Evolutionary conservation across 208 protist species (phyloP).

Genomic region (Tritrichomonas musculus): DNA sequence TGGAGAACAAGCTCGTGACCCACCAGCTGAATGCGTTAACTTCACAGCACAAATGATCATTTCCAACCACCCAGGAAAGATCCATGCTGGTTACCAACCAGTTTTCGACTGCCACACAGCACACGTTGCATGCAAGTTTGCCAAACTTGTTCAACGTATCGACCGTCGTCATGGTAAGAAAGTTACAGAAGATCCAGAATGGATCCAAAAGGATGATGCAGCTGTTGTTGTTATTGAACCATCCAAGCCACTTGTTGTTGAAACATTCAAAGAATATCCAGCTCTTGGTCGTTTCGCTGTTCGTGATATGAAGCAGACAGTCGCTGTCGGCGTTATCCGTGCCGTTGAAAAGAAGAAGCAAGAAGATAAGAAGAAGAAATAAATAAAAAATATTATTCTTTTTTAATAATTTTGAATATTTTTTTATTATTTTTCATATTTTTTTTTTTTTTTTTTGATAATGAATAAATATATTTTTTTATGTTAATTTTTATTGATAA

Average conservation of each 20-base stretch:
- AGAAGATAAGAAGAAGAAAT: background rate
- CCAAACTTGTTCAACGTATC: slow-evolving; percentile 44
- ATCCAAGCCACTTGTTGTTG: slow-evolving; percentile 56
- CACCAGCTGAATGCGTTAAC: background rate
- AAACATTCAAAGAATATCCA: slow-evolving; percentile 58
- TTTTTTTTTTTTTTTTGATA: too few species aligned
- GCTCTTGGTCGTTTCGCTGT: slow-evolving; percentile 55
- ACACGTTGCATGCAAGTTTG: slow-evolving; percentile 53
- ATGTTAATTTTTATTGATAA: background rate
- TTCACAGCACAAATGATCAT: background rate
- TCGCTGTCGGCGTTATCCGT: slow-evolving; percentile 53
- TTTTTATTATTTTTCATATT: background rate
- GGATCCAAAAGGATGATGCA: slow-evolving; percentile 37
- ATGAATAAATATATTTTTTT: background rate
- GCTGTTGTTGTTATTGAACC: slow-evolving; percentile 53
- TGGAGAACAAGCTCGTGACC: background rate
- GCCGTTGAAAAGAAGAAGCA: background rate
- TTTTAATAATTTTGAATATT: background rate
- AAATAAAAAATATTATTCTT: background rate
- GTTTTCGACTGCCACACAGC: slow-evolving; percentile 55
- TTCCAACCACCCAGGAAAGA: slow-evolving; percentile 49
- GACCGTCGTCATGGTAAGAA: slow-evolving; percentile 44
- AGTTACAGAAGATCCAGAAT: slow-evolving; percentile 43
- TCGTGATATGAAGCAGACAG: slow-evolving; percentile 53
- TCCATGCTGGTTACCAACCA: slow-evolving; percentile 49